Evolutionary conservation across 306 rosid genomes (phyloP), one percentile per base, ranked within the genome.

Genomic region (Castanopsis chinensis): DNA sequence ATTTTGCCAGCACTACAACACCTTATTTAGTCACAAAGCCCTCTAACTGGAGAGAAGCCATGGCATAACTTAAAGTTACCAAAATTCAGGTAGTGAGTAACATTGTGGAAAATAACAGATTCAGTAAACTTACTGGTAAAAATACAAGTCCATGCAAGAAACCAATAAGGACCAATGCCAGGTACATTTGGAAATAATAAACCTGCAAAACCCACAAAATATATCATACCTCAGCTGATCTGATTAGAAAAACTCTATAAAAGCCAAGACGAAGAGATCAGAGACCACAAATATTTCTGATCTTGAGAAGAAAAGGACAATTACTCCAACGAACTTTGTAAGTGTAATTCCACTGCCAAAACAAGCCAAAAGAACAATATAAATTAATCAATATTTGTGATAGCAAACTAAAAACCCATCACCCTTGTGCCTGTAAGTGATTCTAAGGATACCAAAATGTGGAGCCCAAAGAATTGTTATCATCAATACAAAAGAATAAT

Each of bases 91-190:
- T 21, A 64, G 41, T 32, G 70, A 28, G 18, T 13, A 63, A 30
- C 45, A 64, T 25, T 21, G 13, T 6, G 13, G 23, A 5, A 30
- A 8, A 65, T 60, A 71, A 41, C 3, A 51, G n/a, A 72, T 80
- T 23, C n/a, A 76, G 72, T 75, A 69, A 84, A 89, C 97, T 91
- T 90, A 90, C 99, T 1, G 99, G 99, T 78, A 95, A 85, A 81
- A 95, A 89, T 78, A 95, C 96, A 12, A 95, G 99, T 68, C 99
- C 99, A 21, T 95, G 99, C 80, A 92, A 86, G 92, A 95, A 95
- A 83, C 99, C 98, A 76, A 95, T 91, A 68, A 95, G 74, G 77
- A 95, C 97, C 92, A 95, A 84, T 35, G 99, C 95, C 75, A 95
- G 88, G 86, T 92, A 95, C 98, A 95, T 95, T 84, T 92, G 95